Percentiles rank a stretch among this genome's conserved stretches.
Conservation (phyloP, 345 rosid genomes). For the Fremontodendron californicum region DNA sequence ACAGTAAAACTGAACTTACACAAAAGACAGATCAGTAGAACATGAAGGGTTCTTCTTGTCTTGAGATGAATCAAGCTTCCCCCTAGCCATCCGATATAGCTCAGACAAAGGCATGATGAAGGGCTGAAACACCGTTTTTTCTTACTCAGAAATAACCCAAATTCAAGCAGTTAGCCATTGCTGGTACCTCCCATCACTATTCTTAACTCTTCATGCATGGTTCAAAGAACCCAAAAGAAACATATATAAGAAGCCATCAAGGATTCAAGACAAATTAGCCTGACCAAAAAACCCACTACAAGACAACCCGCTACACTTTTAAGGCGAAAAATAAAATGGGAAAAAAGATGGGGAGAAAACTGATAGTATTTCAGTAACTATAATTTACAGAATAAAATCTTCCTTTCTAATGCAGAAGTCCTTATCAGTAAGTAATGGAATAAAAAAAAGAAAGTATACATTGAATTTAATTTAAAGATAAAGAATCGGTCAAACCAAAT, state of each 20-base stretch:
- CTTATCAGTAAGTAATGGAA: neutral
- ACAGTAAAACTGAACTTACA: constrained; percentile 45
- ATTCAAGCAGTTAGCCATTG: constrained; percentile 23
- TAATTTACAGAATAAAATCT: neutral
- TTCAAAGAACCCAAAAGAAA: constrained; percentile 26
- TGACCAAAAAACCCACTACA: constrained; percentile 11
- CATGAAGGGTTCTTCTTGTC: constrained; percentile 36
- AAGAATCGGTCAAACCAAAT: neutral
- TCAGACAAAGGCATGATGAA: constrained; percentile 80
- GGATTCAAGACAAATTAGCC: constrained; percentile 27
- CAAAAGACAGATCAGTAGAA: constrained; percentile 37
- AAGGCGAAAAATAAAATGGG: neutral
- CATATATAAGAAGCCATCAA: constrained; percentile 20
- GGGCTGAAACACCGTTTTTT: neutral
- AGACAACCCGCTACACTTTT: constrained; percentile 18
- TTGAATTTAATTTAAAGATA: neutral
- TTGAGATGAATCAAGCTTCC: constrained; percentile 39
- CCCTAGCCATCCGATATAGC: constrained; percentile 46
- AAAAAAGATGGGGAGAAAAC: neutral
- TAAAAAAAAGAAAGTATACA: neutral
- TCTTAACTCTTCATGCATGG: constrained; percentile 15
- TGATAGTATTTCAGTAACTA: neutral
- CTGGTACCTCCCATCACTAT: constrained; percentile 17
- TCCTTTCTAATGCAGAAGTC: neutral
- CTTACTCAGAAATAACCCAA: constrained; percentile 17